Evolutionary conservation across 192 early-diverging fungal species (phyloP), one percentile per base, ranked within the genome.

Genomic region (Gaertneriomyces semiglobifer): DNA sequence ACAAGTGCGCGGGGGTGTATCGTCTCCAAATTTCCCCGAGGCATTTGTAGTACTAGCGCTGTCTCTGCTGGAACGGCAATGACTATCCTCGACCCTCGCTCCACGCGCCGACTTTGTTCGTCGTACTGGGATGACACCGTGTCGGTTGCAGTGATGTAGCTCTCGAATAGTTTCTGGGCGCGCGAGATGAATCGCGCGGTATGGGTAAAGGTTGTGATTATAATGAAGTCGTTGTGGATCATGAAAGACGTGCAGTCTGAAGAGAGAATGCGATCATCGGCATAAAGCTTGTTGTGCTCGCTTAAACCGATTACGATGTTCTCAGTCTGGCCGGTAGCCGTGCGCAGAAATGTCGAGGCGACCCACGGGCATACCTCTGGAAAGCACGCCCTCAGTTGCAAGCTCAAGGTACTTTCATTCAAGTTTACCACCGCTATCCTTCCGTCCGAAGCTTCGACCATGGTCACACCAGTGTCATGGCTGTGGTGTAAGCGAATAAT

Each of bases 11-110:
- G 88, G 2, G 96, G 96, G 12, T 84, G 79, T 19, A 98, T 82
- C 0, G 95, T 97, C 68, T 98, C 96, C 56, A 97, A 76, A 62
- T 98, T 98, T 6, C 96, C 96, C 38, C 96, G 89, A 10, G 96
- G 96, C 96, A 98, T 98, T 65, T 92, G 90, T n/a, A 92, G 66
- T 14, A 93, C 72, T 41, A 93, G 69, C 56, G 81, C 82, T 12
- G 86, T 82, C 57, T 83, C 87, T 50, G 69, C 75, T 2, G 92
- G 90, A 7, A 87, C 74, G 0, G 91, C 91, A 47, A 86, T 59
- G 5, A 97, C 89, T 68, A 97, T 93, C 20, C 86, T 83, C 8
- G 96, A 82, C 9, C 95, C 96, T 55, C 93, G 86, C 78, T 98
- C 96, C n/a, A 98, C 82, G 0, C 91, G 82, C 33, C 96, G 84